Evolutionary conservation across 2,329 filamentous ascomycete genomes (phyloP).

Genomic region (Xylaria sp.): DNA sequence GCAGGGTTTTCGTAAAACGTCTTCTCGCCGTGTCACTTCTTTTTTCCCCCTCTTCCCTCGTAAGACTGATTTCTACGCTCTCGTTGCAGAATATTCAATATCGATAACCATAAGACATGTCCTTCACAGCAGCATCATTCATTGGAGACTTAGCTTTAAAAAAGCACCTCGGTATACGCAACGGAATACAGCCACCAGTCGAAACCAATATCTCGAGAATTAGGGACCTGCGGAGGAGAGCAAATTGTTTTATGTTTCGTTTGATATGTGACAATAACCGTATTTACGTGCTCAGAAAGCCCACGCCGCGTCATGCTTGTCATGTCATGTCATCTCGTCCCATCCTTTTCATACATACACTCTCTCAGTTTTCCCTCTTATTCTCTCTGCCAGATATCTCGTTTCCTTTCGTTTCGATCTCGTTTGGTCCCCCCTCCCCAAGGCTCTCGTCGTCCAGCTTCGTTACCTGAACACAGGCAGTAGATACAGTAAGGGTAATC

Average conservation of each 20-base stretch:
- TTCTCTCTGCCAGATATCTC: neutral
- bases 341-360: conserved; percentile 17
- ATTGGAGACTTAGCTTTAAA: neutral
- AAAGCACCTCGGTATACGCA: neutral
- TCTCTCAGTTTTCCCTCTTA: neutral
- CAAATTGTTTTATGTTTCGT: neutral
- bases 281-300: conserved; percentile 10
- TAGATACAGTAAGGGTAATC: neutral
- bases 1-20: neutral
- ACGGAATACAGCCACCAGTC: neutral
- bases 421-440: neutral
- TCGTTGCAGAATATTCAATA: neutral
- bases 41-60: neutral
- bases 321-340: neutral
- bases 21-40: neutral
- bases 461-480: neutral
- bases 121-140: neutral
- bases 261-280: neutral
- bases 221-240: neutral
- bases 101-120: neutral
- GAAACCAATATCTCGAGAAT: neutral
- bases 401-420: neutral
- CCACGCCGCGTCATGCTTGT: conserved; percentile 4
- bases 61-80: neutral
- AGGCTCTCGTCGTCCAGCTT: neutral